phyloP scores from a whole-genome alignment of 345 rosid genomes.

The Syzygium jambos region DNA sequence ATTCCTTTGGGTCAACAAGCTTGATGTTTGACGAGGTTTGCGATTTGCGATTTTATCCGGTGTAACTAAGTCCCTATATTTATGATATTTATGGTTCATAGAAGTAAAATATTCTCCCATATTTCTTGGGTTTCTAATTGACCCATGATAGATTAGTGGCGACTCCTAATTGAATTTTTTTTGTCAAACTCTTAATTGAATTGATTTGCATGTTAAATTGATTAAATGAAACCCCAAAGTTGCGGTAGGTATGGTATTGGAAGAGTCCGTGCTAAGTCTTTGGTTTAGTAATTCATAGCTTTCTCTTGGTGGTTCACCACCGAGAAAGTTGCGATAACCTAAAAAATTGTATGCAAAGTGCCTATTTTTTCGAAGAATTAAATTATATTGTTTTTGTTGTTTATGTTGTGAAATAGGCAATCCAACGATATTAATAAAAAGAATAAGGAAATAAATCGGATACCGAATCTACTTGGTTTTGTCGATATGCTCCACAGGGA shows the following conservation, averaged over 20 bases:
- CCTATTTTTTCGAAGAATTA: background rate
- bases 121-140: too few species aligned
- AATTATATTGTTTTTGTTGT: background rate
- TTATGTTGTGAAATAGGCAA: too few species aligned
- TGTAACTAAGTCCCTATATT: accelerated
- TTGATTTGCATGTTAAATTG: background rate
- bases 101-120: too few species aligned
- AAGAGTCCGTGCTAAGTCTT: accelerated
- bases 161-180: background rate
- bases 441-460: too few species aligned
- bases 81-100: too few species aligned
- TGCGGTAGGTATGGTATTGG: accelerated
- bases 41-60: background rate
- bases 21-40: too few species aligned
- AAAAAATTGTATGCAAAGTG: background rate
- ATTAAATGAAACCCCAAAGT: too few species aligned
- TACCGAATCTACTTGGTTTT: accelerated
- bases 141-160: accelerated
- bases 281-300: background rate
- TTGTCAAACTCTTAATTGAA: background rate
- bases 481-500: background rate
- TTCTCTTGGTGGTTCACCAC: background rate
- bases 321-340: background rate
- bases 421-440: background rate
- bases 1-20: too few species aligned